Evolutionary conservation across 257 asterid species (phyloP), one percentile per base, ranked within the genome.

Genomic region (Leptodermis oblonga): DNA sequence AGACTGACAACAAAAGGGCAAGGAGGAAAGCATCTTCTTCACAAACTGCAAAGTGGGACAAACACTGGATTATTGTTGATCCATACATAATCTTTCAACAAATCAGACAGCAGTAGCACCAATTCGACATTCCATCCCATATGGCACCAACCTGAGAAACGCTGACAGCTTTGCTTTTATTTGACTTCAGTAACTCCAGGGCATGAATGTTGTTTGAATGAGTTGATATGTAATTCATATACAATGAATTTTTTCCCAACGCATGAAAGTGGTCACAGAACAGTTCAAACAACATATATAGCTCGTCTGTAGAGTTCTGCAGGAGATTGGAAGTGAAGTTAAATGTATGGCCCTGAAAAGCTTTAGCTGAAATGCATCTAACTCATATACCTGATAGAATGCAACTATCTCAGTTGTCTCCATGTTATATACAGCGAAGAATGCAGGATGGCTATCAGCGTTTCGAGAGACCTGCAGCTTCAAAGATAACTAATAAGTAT

Each of bases 381-480:
- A 42, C 41, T 58, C 25, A 65, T 65, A 67, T 70, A 90, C 97
- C 97, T 88, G 96, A 87, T 84, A 82, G 80, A 94, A 91, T 36
- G 99, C 87, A 80, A 89, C 74, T 71, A 94, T 82, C 82, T 93
- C 95, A 70, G 99, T 82, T 1, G 96, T 87, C 85, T 90, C 99
- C 97, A 93, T 90, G 76, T 93, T 86, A 81, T 93, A 93, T 76
- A 93, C 95, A 83, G 96, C 99, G 83, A 93, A 87, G 76, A 93
- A 93, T 71, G 99, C 95, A 65, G 93, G 95, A 77, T 92, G 93
- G 76, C 70, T 92, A 68, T 92, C 98, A 6, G 92, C 82, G 79
- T 81, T 88, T 74, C 95, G 82, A 25, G 94, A 86, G 70, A 90
- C 92, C 96, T 92, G 82, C 56, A 69, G 68, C 73, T 76, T 46